phyloP scores from a whole-genome alignment of 164 flowering plant species.

The Piper betle region DNA sequence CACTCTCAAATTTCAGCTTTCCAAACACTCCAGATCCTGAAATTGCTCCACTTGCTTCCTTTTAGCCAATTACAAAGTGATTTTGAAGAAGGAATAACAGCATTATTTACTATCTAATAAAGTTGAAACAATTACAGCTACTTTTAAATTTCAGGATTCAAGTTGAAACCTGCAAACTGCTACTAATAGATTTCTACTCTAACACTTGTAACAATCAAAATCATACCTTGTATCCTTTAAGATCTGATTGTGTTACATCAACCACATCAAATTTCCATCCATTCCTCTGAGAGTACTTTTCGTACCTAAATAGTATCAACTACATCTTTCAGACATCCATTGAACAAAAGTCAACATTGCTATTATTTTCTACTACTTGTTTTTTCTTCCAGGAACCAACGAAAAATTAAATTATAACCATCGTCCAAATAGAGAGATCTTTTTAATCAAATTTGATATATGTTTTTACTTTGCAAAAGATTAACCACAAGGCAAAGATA shows the following conservation, averaged over 20 bases:
- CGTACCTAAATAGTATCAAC: slow-evolving; percentile 45
- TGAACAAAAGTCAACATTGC: no score
- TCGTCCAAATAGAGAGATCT: no score
- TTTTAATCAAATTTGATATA: no score
- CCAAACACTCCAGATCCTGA: slow-evolving; percentile 74
- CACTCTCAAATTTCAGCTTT: slow-evolving; percentile 96
- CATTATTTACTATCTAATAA: no score
- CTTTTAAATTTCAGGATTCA: not conserved
- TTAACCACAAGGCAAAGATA: not conserved
- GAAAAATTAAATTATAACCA: no score
- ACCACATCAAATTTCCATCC: slow-evolving; percentile 95
- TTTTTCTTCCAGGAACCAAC: no score
- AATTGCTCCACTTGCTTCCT: slow-evolving; percentile 96
- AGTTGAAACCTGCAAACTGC: not conserved
- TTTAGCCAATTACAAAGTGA: slow-evolving; percentile 5
- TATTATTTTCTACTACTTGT: no score
- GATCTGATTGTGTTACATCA: slow-evolving; percentile 54
- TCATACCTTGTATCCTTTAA: slow-evolving; percentile 75
- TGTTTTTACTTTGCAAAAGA: not conserved
- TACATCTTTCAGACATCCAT: not conserved
- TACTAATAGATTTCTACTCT: no score
- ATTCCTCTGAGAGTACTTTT: slow-evolving; percentile 61
- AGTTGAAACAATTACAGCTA: not conserved
- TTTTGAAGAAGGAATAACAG: not conserved
- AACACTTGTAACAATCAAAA: no score